A percentile compares a stretch with the other conserved stretches of the same genome.
Conservation (phyloP, 371 early-diverging fungal genomes). For the Basidiobolus meristosporus region DNA sequence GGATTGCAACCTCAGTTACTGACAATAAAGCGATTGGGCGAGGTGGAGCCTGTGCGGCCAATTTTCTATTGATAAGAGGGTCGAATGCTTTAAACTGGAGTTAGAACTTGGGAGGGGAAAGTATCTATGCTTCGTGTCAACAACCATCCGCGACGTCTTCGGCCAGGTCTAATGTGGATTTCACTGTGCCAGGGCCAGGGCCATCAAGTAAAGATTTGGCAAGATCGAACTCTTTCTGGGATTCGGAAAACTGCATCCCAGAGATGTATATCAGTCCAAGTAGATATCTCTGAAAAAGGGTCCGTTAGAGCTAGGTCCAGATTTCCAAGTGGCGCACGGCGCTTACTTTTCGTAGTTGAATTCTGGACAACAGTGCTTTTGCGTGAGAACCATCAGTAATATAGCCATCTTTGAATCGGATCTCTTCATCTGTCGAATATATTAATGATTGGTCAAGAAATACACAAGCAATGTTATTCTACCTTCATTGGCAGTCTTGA, state of each 20-base stretch:
- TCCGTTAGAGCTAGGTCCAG: too few species aligned
- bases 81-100: conserved; percentile 27
- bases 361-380: too few species aligned
- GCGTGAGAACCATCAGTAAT: conserved; percentile 4
- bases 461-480: too few species aligned
- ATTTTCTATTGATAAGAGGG: conserved; percentile 38
- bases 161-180: conserved; percentile 8
- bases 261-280: too few species aligned
- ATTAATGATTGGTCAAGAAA: too few species aligned
- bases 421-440: neutral
- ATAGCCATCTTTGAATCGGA: conserved; percentile 1
- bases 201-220: conserved; percentile 10
- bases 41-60: conserved; percentile 46
- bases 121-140: conserved; percentile 2
- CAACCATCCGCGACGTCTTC: conserved; percentile 2
- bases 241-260: too few species aligned
- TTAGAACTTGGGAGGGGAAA: conserved; percentile 3
- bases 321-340: too few species aligned
- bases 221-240: too few species aligned
- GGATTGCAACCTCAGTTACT: conserved; percentile 16
- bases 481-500: too few species aligned
- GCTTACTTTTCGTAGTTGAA: too few species aligned
- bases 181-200: conserved; percentile 8
- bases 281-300: too few species aligned
- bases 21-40: conserved; percentile 33